A percentile compares a stretch with the other conserved stretches of the same genome.
These are phyloP conservation scores for Dunaliella sp. DNA, from an alignment of 139 green algal species.

Conservation along the genomic window DNA sequence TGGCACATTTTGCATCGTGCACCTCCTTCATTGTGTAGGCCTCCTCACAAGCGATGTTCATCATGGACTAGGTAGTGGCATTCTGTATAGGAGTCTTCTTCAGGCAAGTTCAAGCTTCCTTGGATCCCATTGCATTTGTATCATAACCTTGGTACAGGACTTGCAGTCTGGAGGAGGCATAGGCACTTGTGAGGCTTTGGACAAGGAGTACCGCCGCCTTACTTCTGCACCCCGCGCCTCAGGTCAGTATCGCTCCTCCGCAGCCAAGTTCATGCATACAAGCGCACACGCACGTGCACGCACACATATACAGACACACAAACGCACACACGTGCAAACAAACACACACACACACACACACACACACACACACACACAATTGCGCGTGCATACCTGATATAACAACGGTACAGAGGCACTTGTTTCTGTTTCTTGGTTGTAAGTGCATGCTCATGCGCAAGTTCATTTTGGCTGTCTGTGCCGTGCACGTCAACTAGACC, in stretches of 20 bases:
- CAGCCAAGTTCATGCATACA: neutral
- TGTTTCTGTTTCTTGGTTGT: too few relatives aligned
- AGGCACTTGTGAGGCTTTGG: conserved; percentile 67
- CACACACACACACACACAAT: too few relatives aligned
- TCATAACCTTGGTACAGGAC: neutral
- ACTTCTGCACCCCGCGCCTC: conserved; percentile 65
- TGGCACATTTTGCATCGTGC: neutral
- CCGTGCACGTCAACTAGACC: too few relatives aligned
- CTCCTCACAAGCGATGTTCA: neutral
- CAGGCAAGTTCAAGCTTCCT: neutral
- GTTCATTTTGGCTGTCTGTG: too few relatives aligned
- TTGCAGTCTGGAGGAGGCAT: conserved; percentile 1
- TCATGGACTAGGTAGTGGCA: neutral
- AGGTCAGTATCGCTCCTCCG: conserved; percentile 27
- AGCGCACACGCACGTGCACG: too few relatives aligned
- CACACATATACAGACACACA: too few relatives aligned
- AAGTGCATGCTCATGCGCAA: too few relatives aligned
- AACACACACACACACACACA: too few relatives aligned
- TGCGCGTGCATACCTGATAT: too few relatives aligned
- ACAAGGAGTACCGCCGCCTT: conserved; percentile 91
- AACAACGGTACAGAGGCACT: too few relatives aligned
- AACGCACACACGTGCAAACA: too few relatives aligned
- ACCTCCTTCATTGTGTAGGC: neutral
- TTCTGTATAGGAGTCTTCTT: neutral
- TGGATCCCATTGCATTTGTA: neutral